A percentile compares a stretch with the other conserved stretches of the same genome.
phyloP scores from a whole-genome alignment of 495 filamentous ascomycete genomes.

The Trichoderma asperelloides region DNA sequence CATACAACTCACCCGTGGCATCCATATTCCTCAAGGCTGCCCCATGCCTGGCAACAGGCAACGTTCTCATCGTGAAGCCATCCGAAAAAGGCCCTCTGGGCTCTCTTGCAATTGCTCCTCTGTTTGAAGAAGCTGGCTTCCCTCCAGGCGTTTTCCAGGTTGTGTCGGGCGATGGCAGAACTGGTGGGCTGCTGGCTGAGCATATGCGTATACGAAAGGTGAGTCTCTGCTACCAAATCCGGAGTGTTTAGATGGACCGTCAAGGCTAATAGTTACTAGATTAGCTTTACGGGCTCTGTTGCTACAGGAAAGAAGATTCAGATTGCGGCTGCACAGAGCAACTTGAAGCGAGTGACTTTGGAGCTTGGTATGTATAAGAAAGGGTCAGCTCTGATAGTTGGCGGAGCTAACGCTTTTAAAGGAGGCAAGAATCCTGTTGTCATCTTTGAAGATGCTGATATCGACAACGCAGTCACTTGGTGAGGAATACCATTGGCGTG shows the following conservation, averaged over 20 bases:
- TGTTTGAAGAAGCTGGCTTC: slow-evolving; percentile 12
- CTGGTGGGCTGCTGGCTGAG: slow-evolving; percentile 28
- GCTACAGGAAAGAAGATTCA: slow-evolving; percentile 33
- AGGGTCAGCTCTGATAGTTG: not conserved
- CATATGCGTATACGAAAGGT: slow-evolving; percentile 29
- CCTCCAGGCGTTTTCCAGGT: slow-evolving; percentile 17
- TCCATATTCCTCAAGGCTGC: not conserved
- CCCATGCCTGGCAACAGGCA: not conserved
- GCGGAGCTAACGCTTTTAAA: not conserved
- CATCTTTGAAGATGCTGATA: slow-evolving; percentile 37
- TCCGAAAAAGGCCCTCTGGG: not conserved
- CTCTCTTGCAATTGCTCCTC: not conserved
- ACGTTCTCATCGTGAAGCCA: not conserved
- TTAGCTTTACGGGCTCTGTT: slow-evolving; percentile 38
- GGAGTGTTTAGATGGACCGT: not conserved
- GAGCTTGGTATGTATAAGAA: slow-evolving; percentile 44
- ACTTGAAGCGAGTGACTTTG: slow-evolving; percentile 60
- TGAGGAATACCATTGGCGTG: not conserved
- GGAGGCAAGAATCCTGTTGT: slow-evolving; percentile 57
- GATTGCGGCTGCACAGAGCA: slow-evolving; percentile 30
- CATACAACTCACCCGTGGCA: not conserved
- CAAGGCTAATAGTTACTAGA: not conserved
- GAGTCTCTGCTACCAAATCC: not conserved
- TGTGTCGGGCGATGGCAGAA: slow-evolving; percentile 24
- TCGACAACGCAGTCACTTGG: not conserved